phyloP scores from a whole-genome alignment of 352 stramenopile genomes.

The Phytopythium chamaehyphon region DNA sequence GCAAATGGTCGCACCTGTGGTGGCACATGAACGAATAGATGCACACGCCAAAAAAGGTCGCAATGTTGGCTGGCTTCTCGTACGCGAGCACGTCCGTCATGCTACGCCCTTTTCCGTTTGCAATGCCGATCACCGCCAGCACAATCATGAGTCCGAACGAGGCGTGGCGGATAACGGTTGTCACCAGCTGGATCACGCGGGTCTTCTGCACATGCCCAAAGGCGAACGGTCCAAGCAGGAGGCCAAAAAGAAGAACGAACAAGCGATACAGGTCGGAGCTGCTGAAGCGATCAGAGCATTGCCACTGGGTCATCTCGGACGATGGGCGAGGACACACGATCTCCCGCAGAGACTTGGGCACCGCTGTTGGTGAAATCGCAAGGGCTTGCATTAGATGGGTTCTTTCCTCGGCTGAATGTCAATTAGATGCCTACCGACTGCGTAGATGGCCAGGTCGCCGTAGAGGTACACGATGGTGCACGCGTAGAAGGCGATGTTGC shows the following conservation, averaged over 20 bases:
- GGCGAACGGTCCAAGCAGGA: constrained; percentile 71
- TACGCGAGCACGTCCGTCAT: constrained; percentile 66
- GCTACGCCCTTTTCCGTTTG: constrained; percentile 52
- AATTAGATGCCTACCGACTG: constrained; percentile 51
- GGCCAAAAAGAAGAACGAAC: constrained; percentile 73
- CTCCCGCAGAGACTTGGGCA: constrained; percentile 84
- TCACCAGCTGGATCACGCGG: constrained; percentile 67
- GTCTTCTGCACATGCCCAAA: constrained; percentile 86
- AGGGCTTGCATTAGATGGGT: not conserved
- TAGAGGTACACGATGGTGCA: constrained; percentile 83
- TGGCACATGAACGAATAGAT: constrained; percentile 92
- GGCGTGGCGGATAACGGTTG: constrained; percentile 76
- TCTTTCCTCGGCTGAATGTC: too few species aligned
- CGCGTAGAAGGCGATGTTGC: constrained; percentile 74
- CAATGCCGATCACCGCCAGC: constrained; percentile 65
- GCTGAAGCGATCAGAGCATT: constrained; percentile 63
- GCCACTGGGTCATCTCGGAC: constrained; percentile 41
- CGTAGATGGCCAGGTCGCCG: constrained; percentile 85
- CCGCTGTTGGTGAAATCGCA: constrained; percentile 39
- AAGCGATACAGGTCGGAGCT: constrained; percentile 80
- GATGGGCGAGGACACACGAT: constrained; percentile 74
- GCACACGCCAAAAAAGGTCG: constrained; percentile 83
- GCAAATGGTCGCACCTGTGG: constrained; percentile 48
- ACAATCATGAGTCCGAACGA: constrained; percentile 86
- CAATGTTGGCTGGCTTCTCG: constrained; percentile 65